phyloP scores from a whole-genome alignment of 768 basidiomycete genomes.

The Boletales sp. region DNA sequence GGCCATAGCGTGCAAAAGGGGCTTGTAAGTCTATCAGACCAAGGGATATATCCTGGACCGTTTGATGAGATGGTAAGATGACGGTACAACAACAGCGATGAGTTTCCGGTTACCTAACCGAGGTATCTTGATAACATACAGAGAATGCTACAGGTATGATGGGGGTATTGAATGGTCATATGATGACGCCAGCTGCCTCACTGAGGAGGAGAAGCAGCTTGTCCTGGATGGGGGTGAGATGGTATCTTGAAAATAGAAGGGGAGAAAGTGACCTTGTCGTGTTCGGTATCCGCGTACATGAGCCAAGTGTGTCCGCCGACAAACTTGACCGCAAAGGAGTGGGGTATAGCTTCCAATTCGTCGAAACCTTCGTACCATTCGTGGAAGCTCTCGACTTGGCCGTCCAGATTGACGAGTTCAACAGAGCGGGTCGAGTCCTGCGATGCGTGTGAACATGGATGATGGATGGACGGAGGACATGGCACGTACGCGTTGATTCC shows the following conservation, averaged over 20 bases:
- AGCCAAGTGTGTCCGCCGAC: conserved; percentile 49
- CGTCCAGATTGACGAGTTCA: conserved; percentile 43
- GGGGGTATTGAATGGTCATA: conserved; percentile 17
- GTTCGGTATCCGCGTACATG: conserved; percentile 58
- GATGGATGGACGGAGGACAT: no score
- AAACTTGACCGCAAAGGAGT: conserved; percentile 67
- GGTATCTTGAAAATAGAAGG: background rate
- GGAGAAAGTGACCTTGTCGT: conserved; percentile 49
- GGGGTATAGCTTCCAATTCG: conserved; percentile 59
- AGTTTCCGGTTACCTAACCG: no score
- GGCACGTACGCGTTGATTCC: conserved; percentile 45
- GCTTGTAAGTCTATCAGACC: background rate
- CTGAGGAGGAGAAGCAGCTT: conserved; percentile 26
- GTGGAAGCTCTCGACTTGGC: conserved; percentile 42
- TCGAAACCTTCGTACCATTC: conserved; percentile 71
- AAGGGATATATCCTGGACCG: background rate
- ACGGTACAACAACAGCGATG: background rate
- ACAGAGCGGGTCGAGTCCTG: conserved; percentile 30
- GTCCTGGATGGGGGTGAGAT: conserved; percentile 17
- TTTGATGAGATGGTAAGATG: background rate
- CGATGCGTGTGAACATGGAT: conserved; percentile 1
- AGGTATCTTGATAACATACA: conserved; percentile 5
- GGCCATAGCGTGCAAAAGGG: no score
- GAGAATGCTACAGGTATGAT: conserved; percentile 18
- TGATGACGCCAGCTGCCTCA: conserved; percentile 28